phyloP scores from a whole-genome alignment of 2,329 filamentous ascomycete species.

The Thelonectria olida region DNA sequence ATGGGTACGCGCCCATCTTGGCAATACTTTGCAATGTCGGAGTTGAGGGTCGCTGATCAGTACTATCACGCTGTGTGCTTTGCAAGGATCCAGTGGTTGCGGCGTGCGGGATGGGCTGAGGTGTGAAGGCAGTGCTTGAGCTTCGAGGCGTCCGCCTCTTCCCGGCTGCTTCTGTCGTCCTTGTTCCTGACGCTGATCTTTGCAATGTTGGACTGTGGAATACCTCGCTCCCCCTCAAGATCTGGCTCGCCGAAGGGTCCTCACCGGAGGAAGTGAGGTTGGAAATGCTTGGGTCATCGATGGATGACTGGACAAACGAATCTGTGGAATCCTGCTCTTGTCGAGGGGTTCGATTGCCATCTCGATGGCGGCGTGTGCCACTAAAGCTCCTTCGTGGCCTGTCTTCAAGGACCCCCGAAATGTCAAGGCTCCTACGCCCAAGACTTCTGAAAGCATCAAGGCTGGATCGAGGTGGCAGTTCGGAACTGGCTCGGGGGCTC shows the following conservation, averaged over 20 bases:
- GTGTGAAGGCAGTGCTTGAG: conserved; percentile 22
- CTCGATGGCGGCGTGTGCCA: conserved; percentile 53
- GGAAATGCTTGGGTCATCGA: conserved; percentile 78
- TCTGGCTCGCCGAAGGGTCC: conserved; percentile 90
- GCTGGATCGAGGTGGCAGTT: conserved; percentile 59
- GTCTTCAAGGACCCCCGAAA: conserved; percentile 54
- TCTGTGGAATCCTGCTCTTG: conserved; percentile 65
- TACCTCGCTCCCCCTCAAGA: conserved; percentile 85
- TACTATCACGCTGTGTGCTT: conserved; percentile 19
- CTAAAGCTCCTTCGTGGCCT: conserved; percentile 71
- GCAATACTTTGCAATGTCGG: conserved; percentile 62
- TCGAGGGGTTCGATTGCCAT: conserved; percentile 44
- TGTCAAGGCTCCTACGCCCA: conserved; percentile 61
- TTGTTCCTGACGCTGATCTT: conserved; percentile 54
- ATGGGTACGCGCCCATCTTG: conserved; percentile 76
- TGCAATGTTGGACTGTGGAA: conserved; percentile 82
- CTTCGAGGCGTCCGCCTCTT: conserved; percentile 26
- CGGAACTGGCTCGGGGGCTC: conserved; percentile 65
- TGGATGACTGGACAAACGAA: conserved; percentile 77
- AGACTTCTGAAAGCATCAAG: conserved; percentile 62
- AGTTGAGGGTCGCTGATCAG: conserved; percentile 41
- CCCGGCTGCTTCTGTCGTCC: conserved; percentile 27
- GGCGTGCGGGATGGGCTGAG: conserved; percentile 40
- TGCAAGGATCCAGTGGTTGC: conserved; percentile 51
- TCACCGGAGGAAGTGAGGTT: conserved; percentile 76